Evolutionary conservation across 805 yeast genomes (phyloP).

Genomic region (Lachancea fermentati): DNA sequence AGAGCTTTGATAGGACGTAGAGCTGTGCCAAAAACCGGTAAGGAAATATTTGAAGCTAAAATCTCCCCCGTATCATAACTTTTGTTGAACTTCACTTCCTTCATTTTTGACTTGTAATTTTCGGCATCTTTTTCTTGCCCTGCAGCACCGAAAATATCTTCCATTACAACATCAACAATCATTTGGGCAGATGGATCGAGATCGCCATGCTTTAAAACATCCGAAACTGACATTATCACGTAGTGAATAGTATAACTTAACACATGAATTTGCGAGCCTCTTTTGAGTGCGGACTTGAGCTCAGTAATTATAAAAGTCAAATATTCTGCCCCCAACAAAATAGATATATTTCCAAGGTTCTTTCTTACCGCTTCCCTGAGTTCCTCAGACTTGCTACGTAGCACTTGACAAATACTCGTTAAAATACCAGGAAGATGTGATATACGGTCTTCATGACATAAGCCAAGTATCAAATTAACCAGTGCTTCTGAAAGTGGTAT

Average conservation of each 20-base stretch:
- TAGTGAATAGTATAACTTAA: slow-evolving; percentile 83
- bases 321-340: slow-evolving; percentile 65
- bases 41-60: slow-evolving; percentile 56
- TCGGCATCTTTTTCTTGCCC: slow-evolving; percentile 95
- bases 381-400: slow-evolving; percentile 80
- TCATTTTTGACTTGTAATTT: slow-evolving; percentile 78
- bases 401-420: slow-evolving; percentile 81
- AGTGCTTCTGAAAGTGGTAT: slow-evolving; percentile 80
- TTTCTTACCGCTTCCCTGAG: slow-evolving; percentile 82
- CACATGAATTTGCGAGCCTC: slow-evolving; percentile 93
- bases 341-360: slow-evolving; percentile 59
- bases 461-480: slow-evolving; percentile 57
- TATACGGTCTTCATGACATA: slow-evolving; percentile 51
- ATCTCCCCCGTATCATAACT: slow-evolving; percentile 85
- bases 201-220: slow-evolving; percentile 55
- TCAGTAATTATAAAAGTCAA: slow-evolving; percentile 72
- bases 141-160: slow-evolving; percentile 85
- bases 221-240: slow-evolving; percentile 50
- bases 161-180: slow-evolving; percentile 75
- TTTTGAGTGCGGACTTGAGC: slow-evolving; percentile 65
- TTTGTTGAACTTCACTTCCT: slow-evolving; percentile 85
- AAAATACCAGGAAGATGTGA: slow-evolving; percentile 72
- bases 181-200: slow-evolving; percentile 59
- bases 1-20: slow-evolving; percentile 64
- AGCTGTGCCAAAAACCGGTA: slow-evolving; percentile 51